phyloP scores from a whole-genome alignment of 306 rosid genomes.

The Cucumis melo region DNA sequence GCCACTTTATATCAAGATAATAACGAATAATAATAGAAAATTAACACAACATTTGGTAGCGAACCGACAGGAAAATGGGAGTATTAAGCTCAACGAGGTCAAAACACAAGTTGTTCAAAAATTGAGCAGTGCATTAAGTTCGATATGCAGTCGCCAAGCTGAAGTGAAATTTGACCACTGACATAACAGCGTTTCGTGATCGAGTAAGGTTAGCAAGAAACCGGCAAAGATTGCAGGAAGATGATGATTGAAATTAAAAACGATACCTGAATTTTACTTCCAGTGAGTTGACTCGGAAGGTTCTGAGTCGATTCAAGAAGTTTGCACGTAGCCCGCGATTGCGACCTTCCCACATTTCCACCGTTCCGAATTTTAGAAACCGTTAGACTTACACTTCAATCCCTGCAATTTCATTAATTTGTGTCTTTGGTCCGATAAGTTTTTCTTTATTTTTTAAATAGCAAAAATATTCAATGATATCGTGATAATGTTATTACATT shows the following conservation, averaged over 20 bases:
- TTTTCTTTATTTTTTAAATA: no score
- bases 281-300: neutral
- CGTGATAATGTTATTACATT: no score
- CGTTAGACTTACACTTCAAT: neutral
- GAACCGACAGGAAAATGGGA: neutral
- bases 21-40: neutral
- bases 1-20: neutral
- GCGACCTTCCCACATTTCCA: neutral
- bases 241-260: neutral
- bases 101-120: neutral
- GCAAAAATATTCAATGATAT: no score
- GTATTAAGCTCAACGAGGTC: neutral
- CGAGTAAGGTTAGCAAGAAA: neutral
- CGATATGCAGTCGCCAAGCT: neutral
- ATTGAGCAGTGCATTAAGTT: neutral
- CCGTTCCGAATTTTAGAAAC: neutral
- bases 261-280: neutral
- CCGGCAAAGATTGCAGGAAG: neutral
- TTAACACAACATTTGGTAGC: neutral
- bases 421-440: neutral
- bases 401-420: neutral
- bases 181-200: neutral
- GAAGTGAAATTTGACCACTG: neutral
- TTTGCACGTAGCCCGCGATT: neutral
- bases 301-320: neutral